Evolutionary conservation across 2,329 filamentous ascomycete genomes (phyloP).

Genomic region (Xenoacremonium recifei): DNA sequence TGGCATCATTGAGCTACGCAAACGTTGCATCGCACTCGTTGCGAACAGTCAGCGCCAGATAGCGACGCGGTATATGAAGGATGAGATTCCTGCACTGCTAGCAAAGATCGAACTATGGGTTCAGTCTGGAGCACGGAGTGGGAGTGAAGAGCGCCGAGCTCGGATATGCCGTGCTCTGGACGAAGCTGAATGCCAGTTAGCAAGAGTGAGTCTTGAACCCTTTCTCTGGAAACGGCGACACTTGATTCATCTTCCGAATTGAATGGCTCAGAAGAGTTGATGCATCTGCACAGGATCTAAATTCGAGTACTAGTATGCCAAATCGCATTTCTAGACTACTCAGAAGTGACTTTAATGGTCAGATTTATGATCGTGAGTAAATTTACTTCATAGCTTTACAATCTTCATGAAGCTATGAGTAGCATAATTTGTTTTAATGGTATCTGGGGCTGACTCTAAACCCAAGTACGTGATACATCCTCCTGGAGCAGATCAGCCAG

Average conservation of each 20-base stretch:
- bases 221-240: too few relatives aligned
- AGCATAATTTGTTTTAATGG: too few relatives aligned
- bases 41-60: conserved; percentile 38
- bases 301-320: neutral
- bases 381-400: rapidly evolving
- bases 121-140: conserved; percentile 37
- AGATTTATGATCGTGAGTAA: conserved; percentile 12
- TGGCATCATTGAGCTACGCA: conserved; percentile 40
- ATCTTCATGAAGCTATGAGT: neutral
- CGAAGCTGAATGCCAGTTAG: conserved; percentile 29
- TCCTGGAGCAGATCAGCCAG: conserved; percentile 21
- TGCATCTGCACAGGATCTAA: conserved; percentile 26
- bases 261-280: conserved; percentile 5
- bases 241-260: too few relatives aligned
- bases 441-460: too few relatives aligned
- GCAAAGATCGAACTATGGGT: conserved; percentile 43
- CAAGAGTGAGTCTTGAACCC: conserved; percentile 32
- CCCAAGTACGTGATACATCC: conserved; percentile 1
- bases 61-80: conserved; percentile 35
- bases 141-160: conserved; percentile 35
- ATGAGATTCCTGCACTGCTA: conserved; percentile 41
- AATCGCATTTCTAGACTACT: conserved; percentile 5
- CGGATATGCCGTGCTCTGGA: conserved; percentile 31
- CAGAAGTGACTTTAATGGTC: conserved; percentile 11
- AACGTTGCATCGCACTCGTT: conserved; percentile 44